Percentiles rank a stretch among this genome's conserved stretches.
Evolutionary conservation across 257 asterid genomes (phyloP).

Genomic region (Leptodermis oblonga): DNA sequence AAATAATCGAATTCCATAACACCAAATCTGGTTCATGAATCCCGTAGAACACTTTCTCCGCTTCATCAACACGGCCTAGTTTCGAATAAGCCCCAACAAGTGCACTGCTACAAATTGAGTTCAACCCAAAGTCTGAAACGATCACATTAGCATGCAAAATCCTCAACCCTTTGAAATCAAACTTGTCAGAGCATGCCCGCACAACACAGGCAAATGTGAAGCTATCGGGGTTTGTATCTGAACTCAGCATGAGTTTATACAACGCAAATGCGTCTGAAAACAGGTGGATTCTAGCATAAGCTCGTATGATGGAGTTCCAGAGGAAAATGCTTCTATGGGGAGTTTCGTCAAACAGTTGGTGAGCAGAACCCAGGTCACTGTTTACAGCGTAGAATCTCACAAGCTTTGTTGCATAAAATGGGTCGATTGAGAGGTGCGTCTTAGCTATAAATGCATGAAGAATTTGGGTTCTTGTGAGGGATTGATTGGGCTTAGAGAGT

Average conservation of each 20-base stretch:
- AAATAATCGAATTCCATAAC: conserved; percentile 69
- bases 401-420: conserved; percentile 63
- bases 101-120: conserved; percentile 57
- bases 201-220: conserved; percentile 65
- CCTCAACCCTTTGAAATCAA: conserved; percentile 31
- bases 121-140: conserved; percentile 52
- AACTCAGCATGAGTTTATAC: conserved; percentile 44
- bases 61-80: conserved; percentile 44
- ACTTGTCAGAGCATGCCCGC: conserved; percentile 57
- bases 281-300: conserved; percentile 48
- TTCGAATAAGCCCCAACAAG: conserved; percentile 72
- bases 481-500: conserved; percentile 42
- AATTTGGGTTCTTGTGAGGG: conserved; percentile 45
- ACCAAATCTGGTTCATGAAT: conserved; percentile 69
- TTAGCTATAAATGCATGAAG: conserved; percentile 49
- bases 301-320: conserved; percentile 86
- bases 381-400: conserved; percentile 55
- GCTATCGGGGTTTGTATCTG: conserved; percentile 57
- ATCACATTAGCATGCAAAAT: conserved; percentile 51
- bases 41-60: conserved; percentile 40
- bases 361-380: conserved; percentile 59
- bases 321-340: conserved; percentile 56
- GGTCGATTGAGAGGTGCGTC: conserved; percentile 44
- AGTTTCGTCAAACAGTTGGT: conserved; percentile 61
- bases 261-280: conserved; percentile 47